phyloP scores from a whole-genome alignment of 2,329 filamentous ascomycete genomes.

The Alternaria metachromatica region DNA sequence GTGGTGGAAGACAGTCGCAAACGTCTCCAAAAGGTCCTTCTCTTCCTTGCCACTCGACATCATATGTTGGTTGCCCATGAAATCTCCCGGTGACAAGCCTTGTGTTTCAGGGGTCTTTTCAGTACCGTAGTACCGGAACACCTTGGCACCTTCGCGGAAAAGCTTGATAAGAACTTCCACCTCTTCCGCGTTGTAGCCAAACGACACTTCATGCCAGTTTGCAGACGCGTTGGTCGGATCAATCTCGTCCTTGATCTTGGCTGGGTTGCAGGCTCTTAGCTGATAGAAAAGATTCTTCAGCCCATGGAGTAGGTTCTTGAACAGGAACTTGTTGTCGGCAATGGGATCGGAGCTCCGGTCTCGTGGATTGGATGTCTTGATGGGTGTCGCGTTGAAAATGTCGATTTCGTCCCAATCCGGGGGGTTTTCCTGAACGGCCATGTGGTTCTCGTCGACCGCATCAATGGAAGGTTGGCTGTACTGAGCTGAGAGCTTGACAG shows the following conservation, averaged over 20 bases:
- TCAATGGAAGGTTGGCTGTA: conserved; percentile 71
- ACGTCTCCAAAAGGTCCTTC: conserved; percentile 95
- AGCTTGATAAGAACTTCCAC: conserved; percentile 96
- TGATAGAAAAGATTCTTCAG: conserved; percentile 97
- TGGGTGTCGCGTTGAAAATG: conserved; percentile 94
- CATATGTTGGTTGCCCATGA: conserved; percentile 94
- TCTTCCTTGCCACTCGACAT: conserved; percentile 93
- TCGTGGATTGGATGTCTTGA: conserved; percentile 90
- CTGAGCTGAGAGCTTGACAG: conserved; percentile 86
- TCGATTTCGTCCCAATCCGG: conserved; percentile 99
- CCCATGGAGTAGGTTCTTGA: conserved; percentile 94
- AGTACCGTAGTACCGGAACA: conserved; percentile 96
- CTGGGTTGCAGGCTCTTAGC: conserved; percentile 84
- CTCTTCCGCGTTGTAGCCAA: conserved; percentile 96
- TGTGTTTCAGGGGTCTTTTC: conserved; percentile 79
- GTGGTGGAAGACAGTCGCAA: conserved; percentile 97
- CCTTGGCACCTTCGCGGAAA: conserved; percentile 93
- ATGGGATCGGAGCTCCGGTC: conserved; percentile 91
- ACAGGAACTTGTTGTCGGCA: conserved; percentile 95
- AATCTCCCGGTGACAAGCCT: conserved; percentile 83
- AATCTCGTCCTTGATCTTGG: conserved; percentile 62
- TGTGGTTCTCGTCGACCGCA: conserved; percentile 75
- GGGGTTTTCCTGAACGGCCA: conserved; percentile 78
- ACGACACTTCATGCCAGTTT: conserved; percentile 95
- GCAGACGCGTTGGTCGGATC: conserved; percentile 79